A percentile compares a stretch with the other conserved stretches of the same genome.
Evolutionary conservation across 2,329 filamentous ascomycete species (phyloP).

Genomic region (Pseudopithomyces maydicus): DNA sequence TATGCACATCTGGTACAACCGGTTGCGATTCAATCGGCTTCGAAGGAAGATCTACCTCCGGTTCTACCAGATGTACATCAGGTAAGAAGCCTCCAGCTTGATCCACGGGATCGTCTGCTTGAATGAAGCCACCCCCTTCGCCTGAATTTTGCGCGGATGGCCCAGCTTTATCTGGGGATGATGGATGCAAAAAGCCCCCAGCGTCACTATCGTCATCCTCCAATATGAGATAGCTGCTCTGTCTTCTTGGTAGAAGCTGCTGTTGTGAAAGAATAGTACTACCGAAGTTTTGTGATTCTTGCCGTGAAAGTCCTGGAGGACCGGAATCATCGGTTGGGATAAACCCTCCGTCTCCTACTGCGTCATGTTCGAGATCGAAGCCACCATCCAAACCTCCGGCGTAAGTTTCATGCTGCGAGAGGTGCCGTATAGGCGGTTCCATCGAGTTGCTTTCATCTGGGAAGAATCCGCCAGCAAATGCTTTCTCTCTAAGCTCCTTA

Average conservation of each 20-base stretch:
- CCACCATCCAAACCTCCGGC: constrained; percentile 24
- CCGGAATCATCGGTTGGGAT: constrained; percentile 5
- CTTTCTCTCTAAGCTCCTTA: constrained; percentile 29
- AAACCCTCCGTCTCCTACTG: constrained; percentile 17
- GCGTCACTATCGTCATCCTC: constrained; percentile 28
- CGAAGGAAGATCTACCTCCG: neutral
- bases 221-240: constrained; percentile 29
- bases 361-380: constrained; percentile 15
- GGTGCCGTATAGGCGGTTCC: constrained; percentile 23
- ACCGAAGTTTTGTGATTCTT: constrained; percentile 39
- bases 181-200: constrained; percentile 25
- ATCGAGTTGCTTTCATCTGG: constrained; percentile 56
- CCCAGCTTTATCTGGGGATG: constrained; percentile 1
- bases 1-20: neutral
- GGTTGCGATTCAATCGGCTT: neutral
- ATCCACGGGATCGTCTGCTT: constrained; percentile 34
- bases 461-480: constrained; percentile 48
- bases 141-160: neutral
- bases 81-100: constrained; percentile 1
- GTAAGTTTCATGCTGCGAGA: constrained; percentile 14
- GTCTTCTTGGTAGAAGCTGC: constrained; percentile 27
- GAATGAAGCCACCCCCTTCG: constrained; percentile 46
- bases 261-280: constrained; percentile 35
- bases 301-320: constrained; percentile 26
- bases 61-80: neutral